Percentiles rank a stretch among this genome's conserved stretches.
Conservation (phyloP, 2,329 filamentous ascomycete species). For the Beauveria rudraprayagi region DNA sequence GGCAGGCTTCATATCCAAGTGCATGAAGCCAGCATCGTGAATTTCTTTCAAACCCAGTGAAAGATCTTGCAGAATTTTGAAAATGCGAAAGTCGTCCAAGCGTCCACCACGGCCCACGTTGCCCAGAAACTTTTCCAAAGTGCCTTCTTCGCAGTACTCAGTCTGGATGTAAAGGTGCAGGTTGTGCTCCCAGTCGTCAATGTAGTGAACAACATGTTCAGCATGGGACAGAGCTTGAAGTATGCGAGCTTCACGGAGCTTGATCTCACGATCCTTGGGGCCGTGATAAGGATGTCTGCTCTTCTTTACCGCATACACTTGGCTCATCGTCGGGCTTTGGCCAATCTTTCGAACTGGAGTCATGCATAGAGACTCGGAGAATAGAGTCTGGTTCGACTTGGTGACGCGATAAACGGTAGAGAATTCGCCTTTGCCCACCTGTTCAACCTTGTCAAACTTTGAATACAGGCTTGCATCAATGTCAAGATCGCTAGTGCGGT, state of each 20-base stretch:
- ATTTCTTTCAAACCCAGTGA: constrained; percentile 79
- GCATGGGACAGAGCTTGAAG: constrained; percentile 68
- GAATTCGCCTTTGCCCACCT: constrained; percentile 83
- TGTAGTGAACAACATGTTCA: constrained; percentile 77
- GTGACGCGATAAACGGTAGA: constrained; percentile 83
- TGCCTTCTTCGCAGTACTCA: constrained; percentile 92
- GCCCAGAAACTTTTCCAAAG: constrained; percentile 76
- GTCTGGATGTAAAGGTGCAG: constrained; percentile 92
- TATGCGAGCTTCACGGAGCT: constrained; percentile 75
- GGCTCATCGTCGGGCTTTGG: constrained; percentile 44
- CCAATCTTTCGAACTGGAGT: constrained; percentile 41
- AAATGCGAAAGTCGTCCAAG: constrained; percentile 94
- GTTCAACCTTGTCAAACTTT: constrained; percentile 73
- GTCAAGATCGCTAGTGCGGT: constrained; percentile 58
- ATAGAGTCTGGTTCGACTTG: constrained; percentile 22
- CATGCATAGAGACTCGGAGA: constrained; percentile 31
- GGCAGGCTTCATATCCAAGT: constrained; percentile 77
- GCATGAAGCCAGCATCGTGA: constrained; percentile 78
- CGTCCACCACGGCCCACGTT: constrained; percentile 75
- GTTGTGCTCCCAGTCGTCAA: constrained; percentile 82
- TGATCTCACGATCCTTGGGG: constrained; percentile 68
- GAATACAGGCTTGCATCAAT: constrained; percentile 65
- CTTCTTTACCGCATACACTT: constrained; percentile 90
- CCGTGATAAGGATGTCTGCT: constrained; percentile 73
- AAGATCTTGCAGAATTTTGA: constrained; percentile 91